phyloP scores from a whole-genome alignment of 2,329 filamentous ascomycete species.

The Grosmannia clavigera region DNA sequence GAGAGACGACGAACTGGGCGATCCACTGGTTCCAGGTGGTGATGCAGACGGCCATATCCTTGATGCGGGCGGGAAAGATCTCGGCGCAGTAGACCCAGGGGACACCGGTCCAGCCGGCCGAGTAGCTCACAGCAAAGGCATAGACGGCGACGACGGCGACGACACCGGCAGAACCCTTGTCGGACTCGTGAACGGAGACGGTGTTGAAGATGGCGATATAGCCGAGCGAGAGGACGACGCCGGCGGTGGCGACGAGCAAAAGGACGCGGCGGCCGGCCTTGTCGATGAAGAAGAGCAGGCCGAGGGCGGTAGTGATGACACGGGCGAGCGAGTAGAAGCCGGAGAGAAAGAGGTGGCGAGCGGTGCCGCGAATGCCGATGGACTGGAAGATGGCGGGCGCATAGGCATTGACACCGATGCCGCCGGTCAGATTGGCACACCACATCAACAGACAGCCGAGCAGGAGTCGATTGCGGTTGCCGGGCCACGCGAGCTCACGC shows the following conservation, averaged over 20 bases:
- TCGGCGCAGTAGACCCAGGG: conserved; percentile 16
- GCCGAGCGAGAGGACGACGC: conserved; percentile 19
- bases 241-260: conserved; percentile 14
- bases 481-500: conserved; percentile 20
- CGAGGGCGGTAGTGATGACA: conserved; percentile 6
- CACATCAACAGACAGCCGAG: conserved; percentile 40
- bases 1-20: conserved; percentile 18
- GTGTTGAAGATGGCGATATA: conserved; percentile 10
- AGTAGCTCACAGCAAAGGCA: conserved; percentile 12
- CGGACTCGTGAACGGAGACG: background rate
- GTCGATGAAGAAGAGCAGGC: conserved; percentile 8
- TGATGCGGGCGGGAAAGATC: conserved; percentile 17
- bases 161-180: background rate
- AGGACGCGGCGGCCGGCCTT: conserved; percentile 12
- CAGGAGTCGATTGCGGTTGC: conserved; percentile 30
- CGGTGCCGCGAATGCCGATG: conserved; percentile 40
- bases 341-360: conserved; percentile 42
- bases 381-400: conserved; percentile 49
- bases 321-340: conserved; percentile 30
- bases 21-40: conserved; percentile 20
- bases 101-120: conserved; percentile 20
- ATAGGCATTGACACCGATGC: conserved; percentile 55
- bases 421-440: conserved; percentile 32
- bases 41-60: conserved; percentile 16
- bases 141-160: background rate